Evolutionary conservation across 495 filamentous ascomycete genomes (phyloP), one percentile per base, ranked within the genome.

Genomic region (Penicillium bovifimosum): DNA sequence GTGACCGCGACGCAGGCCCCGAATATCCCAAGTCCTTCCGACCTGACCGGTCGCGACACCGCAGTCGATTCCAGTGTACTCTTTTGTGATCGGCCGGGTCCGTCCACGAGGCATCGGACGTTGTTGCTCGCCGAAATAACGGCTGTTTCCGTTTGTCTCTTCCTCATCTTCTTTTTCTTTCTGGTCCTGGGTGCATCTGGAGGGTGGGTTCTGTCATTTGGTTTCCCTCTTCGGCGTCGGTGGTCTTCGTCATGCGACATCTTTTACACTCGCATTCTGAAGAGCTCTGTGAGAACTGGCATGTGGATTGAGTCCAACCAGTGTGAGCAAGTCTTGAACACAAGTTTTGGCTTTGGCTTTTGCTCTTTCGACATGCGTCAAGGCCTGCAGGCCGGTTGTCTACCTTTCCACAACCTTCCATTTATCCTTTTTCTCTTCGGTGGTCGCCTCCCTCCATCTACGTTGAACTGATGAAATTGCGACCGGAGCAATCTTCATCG

Each of bases 11-110:
- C 38, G 60, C 69, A 17, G 70, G 61, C 29, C 65, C 74, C 38
- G 71, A 75, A 58, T 73, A 75, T 31, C 69, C 71, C 53, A 69
- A 66, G 51, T 59, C 63, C 6, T 74, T 73, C 55, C 72, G 73
- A 32, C 62, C 72, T 17, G 73, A 76, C 59, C 65, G 70, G n/a
- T 47, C 65, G 16, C 61, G 66, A 42, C 72, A 74, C 62, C 71
- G 71, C 58, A 59, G 63, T 49, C 60, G 64, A 5, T 41, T 76
- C 26, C 66, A 64, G 53, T 77, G 74, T 54, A 64, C 63, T 45
- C 63, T 77, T 41, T 60, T 77, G 54, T 77, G 66, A 76, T 14
- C 44, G 50, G 43, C 46, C 59, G 50, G 48, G 53, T 47, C 54
- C 53, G 42, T 64, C 51, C 51, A 34, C 45, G 39, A 60, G 41